Base-by-base conservation (phyloP, 2,329 filamentous ascomycete genomes). In the Colletotrichum abscissum region DNA sequence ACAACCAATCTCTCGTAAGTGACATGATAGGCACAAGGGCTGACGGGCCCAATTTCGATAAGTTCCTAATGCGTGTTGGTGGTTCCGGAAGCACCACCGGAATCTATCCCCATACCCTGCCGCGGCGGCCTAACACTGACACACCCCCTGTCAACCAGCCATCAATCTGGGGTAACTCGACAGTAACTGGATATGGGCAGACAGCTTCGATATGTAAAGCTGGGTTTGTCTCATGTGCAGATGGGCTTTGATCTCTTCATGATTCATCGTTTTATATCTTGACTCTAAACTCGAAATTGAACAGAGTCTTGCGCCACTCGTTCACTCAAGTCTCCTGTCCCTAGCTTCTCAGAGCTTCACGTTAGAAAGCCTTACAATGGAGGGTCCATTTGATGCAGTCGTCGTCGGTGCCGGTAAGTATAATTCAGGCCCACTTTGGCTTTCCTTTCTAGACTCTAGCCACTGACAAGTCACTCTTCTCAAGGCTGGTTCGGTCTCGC, bases 401-500 rank as follows among this genome's bases (percentile, higher is more conserved):
- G 42, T 49, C 42, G 42, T 49, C 19, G 42, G 42, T 19, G 42
- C 42, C 42, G 42, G 42, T 49, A n/a, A n/a, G 42, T 49, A 49
- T 19, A 49, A 49, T 19, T n/a, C 19, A 19, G 42, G 42, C 42
- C 42, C 42, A 49, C 42, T 7, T 49, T n/a, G 38, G 7, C 8
- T 9, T 19, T 8, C 19, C 19, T 3, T 49, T 11, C 19, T 8
- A 9, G 42, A n/a, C 42, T 49, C 16, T 49, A 49, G 42, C 3
- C 7, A 9, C 42, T 49, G 42, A 49, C 42, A 82, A 87, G 87
- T 68, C 64, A 35, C 16, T 28, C 19, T 22, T n/a, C 12, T 30
- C 30, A 35, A 8, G 63, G 63, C 54, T 88, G 84, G 83, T 84
- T 82, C 77, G 89, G 89, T 22, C 84, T 91, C 8, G 84, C 84